These are phyloP conservation scores for Phytopythium oedochilum DNA, from an alignment of 352 stramenopile genomes.

Conservation along the genomic window DNA sequence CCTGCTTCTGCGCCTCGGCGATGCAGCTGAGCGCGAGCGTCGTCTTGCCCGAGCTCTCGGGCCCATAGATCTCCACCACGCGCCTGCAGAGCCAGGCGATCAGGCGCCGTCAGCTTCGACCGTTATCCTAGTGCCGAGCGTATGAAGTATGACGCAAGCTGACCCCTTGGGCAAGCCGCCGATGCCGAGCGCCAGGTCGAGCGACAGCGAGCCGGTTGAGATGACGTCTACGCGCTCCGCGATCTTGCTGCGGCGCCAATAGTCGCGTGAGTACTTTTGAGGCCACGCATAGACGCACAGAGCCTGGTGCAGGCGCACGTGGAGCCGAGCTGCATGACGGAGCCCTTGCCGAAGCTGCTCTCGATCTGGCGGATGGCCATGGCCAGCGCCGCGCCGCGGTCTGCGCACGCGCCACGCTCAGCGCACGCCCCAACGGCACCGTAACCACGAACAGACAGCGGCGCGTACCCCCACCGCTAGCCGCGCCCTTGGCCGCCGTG, in stretches of 20 bases:
- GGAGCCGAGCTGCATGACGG: slow-evolving; percentile 95
- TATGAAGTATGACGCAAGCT: too few species aligned
- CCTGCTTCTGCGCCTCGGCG: slow-evolving; percentile 92
- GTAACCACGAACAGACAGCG: too few species aligned
- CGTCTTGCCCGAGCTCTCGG: slow-evolving; percentile 98
- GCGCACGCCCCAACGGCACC: too few species aligned
- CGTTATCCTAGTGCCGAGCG: too few species aligned
- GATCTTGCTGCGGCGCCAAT: slow-evolving; percentile 51
- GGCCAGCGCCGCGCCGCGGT: slow-evolving; percentile 85
- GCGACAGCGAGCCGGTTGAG: slow-evolving; percentile 91
- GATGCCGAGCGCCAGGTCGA: slow-evolving; percentile 89
- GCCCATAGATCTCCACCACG: slow-evolving; percentile 98
- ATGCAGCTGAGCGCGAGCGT: slow-evolving; percentile 97
- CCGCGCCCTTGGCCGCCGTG: slow-evolving; percentile 22
- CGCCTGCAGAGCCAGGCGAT: slow-evolving; percentile 47
- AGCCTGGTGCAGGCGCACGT: slow-evolving; percentile 29
- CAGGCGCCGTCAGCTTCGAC: slow-evolving; percentile 1
- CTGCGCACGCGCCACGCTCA: slow-evolving; percentile 14
- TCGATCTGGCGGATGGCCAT: slow-evolving; percentile 96
- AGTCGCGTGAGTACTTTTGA: neutral
- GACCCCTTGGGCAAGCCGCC: slow-evolving; percentile 94
- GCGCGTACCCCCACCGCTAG: slow-evolving; percentile 5
- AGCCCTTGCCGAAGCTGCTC: slow-evolving; percentile 94
- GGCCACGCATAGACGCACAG: too few species aligned
- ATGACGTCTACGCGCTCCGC: slow-evolving; percentile 92